Percentiles rank a stretch among this genome's conserved stretches.
phyloP scores from a whole-genome alignment of 2,329 filamentous ascomycete genomes.

The Blastomyces emzantsi region DNA sequence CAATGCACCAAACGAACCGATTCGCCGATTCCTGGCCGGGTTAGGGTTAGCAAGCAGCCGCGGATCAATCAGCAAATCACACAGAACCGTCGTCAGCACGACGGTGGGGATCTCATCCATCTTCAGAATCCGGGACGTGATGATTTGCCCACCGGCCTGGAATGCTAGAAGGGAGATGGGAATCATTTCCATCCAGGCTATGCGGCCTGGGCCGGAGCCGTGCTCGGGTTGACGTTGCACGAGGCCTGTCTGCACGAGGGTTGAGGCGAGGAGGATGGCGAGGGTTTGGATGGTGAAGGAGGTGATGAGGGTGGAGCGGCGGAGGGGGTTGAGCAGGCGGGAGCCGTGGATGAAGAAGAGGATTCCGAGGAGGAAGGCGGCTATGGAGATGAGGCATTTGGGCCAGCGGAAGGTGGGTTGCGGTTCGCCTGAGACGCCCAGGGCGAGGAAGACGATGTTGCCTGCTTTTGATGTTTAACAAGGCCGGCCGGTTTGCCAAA shows the following conservation, averaged over 20 bases:
- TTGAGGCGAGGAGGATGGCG: conserved; percentile 27
- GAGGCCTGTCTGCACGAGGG: conserved; percentile 28
- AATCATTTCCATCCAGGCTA: conserved; percentile 31
- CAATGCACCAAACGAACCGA: conserved; percentile 30
- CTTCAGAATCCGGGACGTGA: conserved; percentile 29
- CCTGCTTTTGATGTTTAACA: conserved; percentile 21
- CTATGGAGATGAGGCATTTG: conserved; percentile 36
- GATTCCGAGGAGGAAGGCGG: conserved; percentile 31
- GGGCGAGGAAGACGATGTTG: conserved; percentile 37
- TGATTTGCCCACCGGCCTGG: conserved; percentile 35
- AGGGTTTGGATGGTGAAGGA: conserved; percentile 34
- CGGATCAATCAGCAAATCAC: conserved; percentile 32
- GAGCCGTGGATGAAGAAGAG: conserved; percentile 33
- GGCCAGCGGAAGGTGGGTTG: conserved; percentile 31
- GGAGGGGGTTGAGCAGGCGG: conserved; percentile 26
- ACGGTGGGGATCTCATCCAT: conserved; percentile 36
- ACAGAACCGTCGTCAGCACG: conserved; percentile 34
- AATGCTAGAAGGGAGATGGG: conserved; percentile 35
- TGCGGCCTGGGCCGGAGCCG: conserved; percentile 24
- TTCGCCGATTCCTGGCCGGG: conserved; percentile 28
- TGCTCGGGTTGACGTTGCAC: conserved; percentile 26
- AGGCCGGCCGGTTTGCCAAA: not conserved
- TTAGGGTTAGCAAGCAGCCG: conserved; percentile 22
- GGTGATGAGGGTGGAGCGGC: conserved; percentile 31
- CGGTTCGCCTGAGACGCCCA: conserved; percentile 32